Conservation (phyloP, 805 yeast species). For the Suhomyces xylopsoci region DNA sequence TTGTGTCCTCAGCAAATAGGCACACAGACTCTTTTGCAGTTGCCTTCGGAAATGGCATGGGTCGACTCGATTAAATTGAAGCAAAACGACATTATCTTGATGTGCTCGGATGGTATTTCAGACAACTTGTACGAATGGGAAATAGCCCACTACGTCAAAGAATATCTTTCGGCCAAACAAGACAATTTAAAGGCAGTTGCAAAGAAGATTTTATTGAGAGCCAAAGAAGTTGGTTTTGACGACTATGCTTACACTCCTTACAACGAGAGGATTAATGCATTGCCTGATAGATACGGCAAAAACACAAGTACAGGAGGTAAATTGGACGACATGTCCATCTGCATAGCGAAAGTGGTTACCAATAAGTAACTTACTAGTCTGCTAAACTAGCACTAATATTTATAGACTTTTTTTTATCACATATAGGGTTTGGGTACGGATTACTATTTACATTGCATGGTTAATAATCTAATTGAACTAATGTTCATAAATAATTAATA, state of each 20-base stretch:
- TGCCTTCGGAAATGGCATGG: slow-evolving; percentile 50
- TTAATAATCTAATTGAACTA: background rate
- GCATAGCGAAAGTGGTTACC: slow-evolving; percentile 42
- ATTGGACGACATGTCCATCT: slow-evolving; percentile 52
- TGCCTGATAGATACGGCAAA: slow-evolving; percentile 32
- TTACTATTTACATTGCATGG: background rate
- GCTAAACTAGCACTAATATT: background rate
- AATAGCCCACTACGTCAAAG: slow-evolving; percentile 36
- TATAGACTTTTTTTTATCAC: background rate
- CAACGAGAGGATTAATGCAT: slow-evolving; percentile 47
- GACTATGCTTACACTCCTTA: slow-evolving; percentile 53
- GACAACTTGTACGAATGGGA: slow-evolving; percentile 53
- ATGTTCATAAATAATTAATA: background rate
- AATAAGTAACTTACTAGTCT: slow-evolving; percentile 1
- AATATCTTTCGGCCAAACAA: slow-evolving; percentile 24
- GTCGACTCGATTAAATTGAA: slow-evolving; percentile 38
- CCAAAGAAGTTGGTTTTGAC: slow-evolving; percentile 51
- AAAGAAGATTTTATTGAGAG: slow-evolving; percentile 36
- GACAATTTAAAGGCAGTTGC: slow-evolving; percentile 39
- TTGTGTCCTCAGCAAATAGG: slow-evolving; percentile 57
- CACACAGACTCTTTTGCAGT: slow-evolving; percentile 40
- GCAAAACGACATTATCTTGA: slow-evolving; percentile 41
- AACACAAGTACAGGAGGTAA: slow-evolving; percentile 48
- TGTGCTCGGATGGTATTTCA: slow-evolving; percentile 54
- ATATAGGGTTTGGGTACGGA: background rate